Conservation (phyloP, 768 basidiomycete species). For the Mycena polygramma region DNA sequence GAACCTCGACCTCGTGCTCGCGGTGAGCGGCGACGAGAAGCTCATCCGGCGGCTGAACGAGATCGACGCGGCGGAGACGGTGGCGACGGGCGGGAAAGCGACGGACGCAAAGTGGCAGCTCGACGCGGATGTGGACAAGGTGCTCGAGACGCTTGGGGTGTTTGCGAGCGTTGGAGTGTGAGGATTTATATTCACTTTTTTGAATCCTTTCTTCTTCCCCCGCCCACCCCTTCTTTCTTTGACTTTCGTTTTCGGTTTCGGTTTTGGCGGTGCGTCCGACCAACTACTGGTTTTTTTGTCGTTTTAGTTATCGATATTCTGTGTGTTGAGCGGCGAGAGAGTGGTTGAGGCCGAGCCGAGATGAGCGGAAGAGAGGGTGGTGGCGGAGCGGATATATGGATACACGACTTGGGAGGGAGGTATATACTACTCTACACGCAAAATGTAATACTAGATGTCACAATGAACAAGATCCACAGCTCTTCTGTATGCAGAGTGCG, state of each 20-base stretch:
- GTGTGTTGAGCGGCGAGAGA: slow-evolving; percentile 15
- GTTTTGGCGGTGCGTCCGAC: slow-evolving; percentile 2
- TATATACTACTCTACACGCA: slow-evolving; percentile 1
- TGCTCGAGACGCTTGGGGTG: slow-evolving; percentile 38
- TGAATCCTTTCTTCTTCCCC: too few relatives aligned
- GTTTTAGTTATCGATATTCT: slow-evolving; percentile 39
- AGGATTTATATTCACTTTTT: slow-evolving; percentile 6
- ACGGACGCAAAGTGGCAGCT: slow-evolving; percentile 84
- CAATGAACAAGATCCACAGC: slow-evolving; percentile 2
- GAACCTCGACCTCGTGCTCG: slow-evolving; percentile 42
- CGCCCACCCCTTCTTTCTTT: slow-evolving; percentile 2
- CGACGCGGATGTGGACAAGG: slow-evolving; percentile 51
- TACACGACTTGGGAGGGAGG: not conserved
- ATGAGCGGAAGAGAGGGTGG: not conserved
- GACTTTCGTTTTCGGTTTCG: not conserved
- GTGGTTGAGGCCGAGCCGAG: not conserved
- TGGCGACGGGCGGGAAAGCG: slow-evolving; percentile 77
- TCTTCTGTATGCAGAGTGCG: too few relatives aligned
- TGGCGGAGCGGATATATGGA: slow-evolving; percentile 11
- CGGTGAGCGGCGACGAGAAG: slow-evolving; percentile 80
- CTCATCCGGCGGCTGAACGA: slow-evolving; percentile 82
- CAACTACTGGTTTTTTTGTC: not conserved
- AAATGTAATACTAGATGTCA: slow-evolving; percentile 32
- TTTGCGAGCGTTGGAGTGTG: slow-evolving; percentile 39
- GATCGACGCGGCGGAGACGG: slow-evolving; percentile 78